phyloP scores from a whole-genome alignment of 2,329 filamentous ascomycete genomes.

The Corynespora cassiicola region DNA sequence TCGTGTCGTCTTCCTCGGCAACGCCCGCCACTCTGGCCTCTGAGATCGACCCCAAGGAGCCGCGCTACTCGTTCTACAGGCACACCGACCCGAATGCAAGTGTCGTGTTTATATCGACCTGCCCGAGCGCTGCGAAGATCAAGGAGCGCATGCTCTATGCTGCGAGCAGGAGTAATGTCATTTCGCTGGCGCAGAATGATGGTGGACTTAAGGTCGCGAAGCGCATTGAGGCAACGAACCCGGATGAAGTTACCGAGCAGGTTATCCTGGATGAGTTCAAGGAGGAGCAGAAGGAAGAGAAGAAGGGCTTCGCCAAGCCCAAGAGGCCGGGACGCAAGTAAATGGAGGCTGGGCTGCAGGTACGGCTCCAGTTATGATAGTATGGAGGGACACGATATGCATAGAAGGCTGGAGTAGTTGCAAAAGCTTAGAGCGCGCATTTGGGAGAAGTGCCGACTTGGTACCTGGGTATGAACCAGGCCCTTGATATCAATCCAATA shows the following conservation, averaged over 20 bases:
- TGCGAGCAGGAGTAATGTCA: constrained; percentile 64
- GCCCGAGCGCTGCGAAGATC: constrained; percentile 74
- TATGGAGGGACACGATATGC: too few species aligned
- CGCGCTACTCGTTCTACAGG: constrained; percentile 80
- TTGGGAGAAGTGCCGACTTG: too few species aligned
- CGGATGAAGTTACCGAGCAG: constrained; percentile 73
- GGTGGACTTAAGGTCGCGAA: constrained; percentile 72
- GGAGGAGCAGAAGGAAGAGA: constrained; percentile 69
- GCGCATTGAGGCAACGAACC: constrained; percentile 70
- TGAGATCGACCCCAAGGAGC: constrained; percentile 71
- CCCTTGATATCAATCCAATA: too few species aligned
- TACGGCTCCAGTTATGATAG: too few species aligned
- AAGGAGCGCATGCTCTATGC: constrained; percentile 89
- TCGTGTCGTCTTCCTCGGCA: constrained; percentile 62
- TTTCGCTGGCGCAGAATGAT: constrained; percentile 69
- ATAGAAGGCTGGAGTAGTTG: too few species aligned
- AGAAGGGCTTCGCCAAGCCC: constrained; percentile 75
- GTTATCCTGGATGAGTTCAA: constrained; percentile 71
- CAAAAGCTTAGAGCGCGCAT: too few species aligned
- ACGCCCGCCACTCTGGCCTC: constrained; percentile 65
- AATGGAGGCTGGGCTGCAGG: constrained; percentile 3
- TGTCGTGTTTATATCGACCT: constrained; percentile 83
- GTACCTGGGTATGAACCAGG: too few species aligned
- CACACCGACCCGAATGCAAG: constrained; percentile 65
- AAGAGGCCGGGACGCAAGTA: constrained; percentile 75